Evolutionary conservation across 192 early-diverging fungal genomes (phyloP).

Genomic region (Podila verticillata): DNA sequence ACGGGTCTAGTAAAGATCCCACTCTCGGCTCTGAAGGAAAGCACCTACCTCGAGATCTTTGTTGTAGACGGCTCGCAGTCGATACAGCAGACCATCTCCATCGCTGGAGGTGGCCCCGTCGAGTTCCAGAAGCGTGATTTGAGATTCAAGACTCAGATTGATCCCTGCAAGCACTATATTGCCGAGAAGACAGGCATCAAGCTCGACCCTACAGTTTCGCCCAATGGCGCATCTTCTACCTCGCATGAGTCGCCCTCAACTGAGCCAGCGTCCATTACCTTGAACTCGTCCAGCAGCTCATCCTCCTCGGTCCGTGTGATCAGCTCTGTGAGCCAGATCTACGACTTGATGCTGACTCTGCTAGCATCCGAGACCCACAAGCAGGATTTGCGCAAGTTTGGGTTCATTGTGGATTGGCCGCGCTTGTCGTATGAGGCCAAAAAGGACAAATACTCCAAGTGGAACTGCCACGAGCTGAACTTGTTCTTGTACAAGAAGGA

Average conservation of each 20-base stretch:
- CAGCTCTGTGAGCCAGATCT: constrained; percentile 47
- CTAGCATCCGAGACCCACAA: constrained; percentile 5
- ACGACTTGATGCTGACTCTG: constrained; percentile 44
- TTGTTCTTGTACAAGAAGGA: constrained; percentile 61
- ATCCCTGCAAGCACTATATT: constrained; percentile 41
- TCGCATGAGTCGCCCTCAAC: not conserved
- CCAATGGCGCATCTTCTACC: not conserved
- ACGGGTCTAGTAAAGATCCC: constrained; percentile 29
- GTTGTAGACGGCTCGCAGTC: constrained; percentile 28
- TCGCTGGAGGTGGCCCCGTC: constrained; percentile 3
- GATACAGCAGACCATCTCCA: constrained; percentile 15
- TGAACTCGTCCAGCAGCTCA: constrained; percentile 24
- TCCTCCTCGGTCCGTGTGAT: constrained; percentile 34
- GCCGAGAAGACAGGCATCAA: constrained; percentile 30
- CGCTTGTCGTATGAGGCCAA: constrained; percentile 33
- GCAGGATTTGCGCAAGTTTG: constrained; percentile 31
- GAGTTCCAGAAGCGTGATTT: constrained; percentile 32
- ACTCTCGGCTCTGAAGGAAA: constrained; percentile 17
- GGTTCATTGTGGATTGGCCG: constrained; percentile 50
- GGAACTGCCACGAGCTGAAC: constrained; percentile 57
- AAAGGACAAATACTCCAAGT: constrained; percentile 41
- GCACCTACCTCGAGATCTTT: constrained; percentile 32
- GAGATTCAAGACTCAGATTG: constrained; percentile 35
- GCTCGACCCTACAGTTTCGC: constrained; percentile 11
- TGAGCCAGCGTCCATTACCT: constrained; percentile 16